Conservation (phyloP, 305 asterid genomes). For the Fraxinus greggii region DNA sequence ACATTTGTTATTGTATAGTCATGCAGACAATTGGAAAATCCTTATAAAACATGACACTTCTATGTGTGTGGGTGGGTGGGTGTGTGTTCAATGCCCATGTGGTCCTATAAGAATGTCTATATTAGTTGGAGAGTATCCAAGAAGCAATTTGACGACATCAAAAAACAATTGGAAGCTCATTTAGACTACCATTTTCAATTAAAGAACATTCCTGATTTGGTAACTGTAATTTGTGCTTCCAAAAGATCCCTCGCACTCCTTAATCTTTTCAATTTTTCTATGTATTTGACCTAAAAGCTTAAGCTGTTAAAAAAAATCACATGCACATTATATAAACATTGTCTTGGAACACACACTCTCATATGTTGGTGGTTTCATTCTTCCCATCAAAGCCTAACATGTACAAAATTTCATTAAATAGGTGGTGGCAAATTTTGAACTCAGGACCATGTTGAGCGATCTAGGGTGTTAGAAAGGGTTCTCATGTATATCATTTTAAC, state of each 20-base stretch:
- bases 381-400: background rate
- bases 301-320: background rate
- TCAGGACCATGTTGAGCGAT: background rate
- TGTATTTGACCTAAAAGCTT: background rate
- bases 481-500: background rate
- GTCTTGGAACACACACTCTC: background rate
- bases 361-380: background rate
- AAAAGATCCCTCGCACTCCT: background rate
- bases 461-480: background rate
- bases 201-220: background rate
- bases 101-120: background rate
- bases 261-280: background rate
- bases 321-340: background rate
- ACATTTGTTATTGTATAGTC: background rate
- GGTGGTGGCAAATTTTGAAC: background rate
- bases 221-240: background rate
- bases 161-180: background rate
- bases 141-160: background rate
- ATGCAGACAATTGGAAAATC: background rate
- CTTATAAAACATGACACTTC: background rate
- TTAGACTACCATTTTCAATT: slow-evolving; percentile 6
- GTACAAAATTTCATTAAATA: background rate
- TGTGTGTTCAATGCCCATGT: background rate
- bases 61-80: background rate
- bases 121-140: background rate